A percentile compares a stretch with the other conserved stretches of the same genome.
Evolutionary conservation across 352 stramenopile genomes (phyloP).

Genomic region (Peronospora belbahrii): DNA sequence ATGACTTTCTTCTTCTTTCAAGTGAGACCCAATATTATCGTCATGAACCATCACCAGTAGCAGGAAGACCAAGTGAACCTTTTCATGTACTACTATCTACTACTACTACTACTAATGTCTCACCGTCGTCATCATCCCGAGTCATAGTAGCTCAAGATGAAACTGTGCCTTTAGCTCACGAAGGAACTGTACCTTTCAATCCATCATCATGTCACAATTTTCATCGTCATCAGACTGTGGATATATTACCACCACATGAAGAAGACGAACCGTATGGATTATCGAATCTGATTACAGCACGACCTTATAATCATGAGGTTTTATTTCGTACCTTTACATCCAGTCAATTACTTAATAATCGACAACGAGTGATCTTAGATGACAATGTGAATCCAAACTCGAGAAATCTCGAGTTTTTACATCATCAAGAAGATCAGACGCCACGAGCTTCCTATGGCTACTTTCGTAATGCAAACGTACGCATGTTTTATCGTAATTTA

Average conservation of each 20-base stretch:
- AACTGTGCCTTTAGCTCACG: too few species aligned
- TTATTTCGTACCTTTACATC: slow-evolving; percentile 70
- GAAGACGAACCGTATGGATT: slow-evolving; percentile 6
- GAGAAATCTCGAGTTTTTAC: too few species aligned
- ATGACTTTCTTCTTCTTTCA: too few species aligned
- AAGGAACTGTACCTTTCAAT: too few species aligned
- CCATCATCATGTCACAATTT: slow-evolving; percentile 39
- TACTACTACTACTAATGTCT: too few species aligned
- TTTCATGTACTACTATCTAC: too few species aligned
- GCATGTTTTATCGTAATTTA: slow-evolving; percentile 60
- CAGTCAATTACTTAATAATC: slow-evolving; percentile 48
- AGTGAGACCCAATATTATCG: slow-evolving; percentile 27
- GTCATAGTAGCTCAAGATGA: background rate
- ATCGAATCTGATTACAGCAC: slow-evolving; percentile 32
- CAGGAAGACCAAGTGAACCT: too few species aligned
- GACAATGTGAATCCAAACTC: slow-evolving; percentile 31
- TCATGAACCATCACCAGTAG: slow-evolving; percentile 16
- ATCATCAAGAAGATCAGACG: slow-evolving; percentile 4
- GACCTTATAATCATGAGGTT: slow-evolving; percentile 46
- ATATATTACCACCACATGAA: slow-evolving; percentile 54
- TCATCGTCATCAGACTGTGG: slow-evolving; percentile 66
- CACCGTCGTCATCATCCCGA: too few species aligned
- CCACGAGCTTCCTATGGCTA: slow-evolving; percentile 9
- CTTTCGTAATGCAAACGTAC: slow-evolving; percentile 40
- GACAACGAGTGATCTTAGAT: slow-evolving; percentile 48